Conservation (phyloP, 2,329 filamentous ascomycete genomes). For the Simplicillium sp. region DNA sequence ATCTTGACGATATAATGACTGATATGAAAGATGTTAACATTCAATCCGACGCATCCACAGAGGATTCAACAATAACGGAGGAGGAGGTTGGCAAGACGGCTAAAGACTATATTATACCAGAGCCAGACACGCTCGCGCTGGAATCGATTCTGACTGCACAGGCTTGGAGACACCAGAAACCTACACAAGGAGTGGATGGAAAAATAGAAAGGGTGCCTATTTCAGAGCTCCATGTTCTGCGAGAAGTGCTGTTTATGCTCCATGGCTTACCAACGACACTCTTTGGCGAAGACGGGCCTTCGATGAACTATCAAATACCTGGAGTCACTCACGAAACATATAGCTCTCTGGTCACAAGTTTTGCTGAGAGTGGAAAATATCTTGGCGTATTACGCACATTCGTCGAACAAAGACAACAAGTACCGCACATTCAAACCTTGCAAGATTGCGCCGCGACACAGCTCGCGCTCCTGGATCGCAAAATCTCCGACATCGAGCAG, state of each 20-base stretch:
- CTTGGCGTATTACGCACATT: slow-evolving; percentile 37
- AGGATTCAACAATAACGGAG: slow-evolving; percentile 18
- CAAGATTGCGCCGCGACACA: slow-evolving; percentile 51
- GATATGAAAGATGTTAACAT: slow-evolving; percentile 19
- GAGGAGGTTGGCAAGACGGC: slow-evolving; percentile 17
- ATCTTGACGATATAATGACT: slow-evolving; percentile 26
- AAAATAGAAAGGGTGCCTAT: slow-evolving; percentile 35
- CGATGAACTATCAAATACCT: slow-evolving; percentile 33
- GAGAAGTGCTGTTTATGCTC: slow-evolving; percentile 80
- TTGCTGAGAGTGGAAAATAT: slow-evolving; percentile 36
- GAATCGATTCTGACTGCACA: slow-evolving; percentile 21
- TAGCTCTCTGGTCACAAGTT: slow-evolving; percentile 34
- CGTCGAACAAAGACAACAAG: slow-evolving; percentile 29
- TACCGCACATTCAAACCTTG: slow-evolving; percentile 62
- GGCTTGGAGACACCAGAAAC: slow-evolving; percentile 23
- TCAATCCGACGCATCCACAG: slow-evolving; percentile 23
- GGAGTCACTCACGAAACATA: slow-evolving; percentile 41
- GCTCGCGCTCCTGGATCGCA: slow-evolving; percentile 47
- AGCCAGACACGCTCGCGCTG: slow-evolving; percentile 21
- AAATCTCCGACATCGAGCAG: slow-evolving; percentile 50
- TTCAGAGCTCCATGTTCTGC: slow-evolving; percentile 62
- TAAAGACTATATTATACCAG: slow-evolving; percentile 22
- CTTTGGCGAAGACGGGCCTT: slow-evolving; percentile 41
- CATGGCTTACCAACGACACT: slow-evolving; percentile 66
- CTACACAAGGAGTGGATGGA: slow-evolving; percentile 22